Percentiles rank a stretch among this genome's conserved stretches.
These are phyloP conservation scores for Penicillium hesseltinei DNA, from an alignment of 2,329 filamentous ascomycete genomes.

Conservation along the genomic window DNA sequence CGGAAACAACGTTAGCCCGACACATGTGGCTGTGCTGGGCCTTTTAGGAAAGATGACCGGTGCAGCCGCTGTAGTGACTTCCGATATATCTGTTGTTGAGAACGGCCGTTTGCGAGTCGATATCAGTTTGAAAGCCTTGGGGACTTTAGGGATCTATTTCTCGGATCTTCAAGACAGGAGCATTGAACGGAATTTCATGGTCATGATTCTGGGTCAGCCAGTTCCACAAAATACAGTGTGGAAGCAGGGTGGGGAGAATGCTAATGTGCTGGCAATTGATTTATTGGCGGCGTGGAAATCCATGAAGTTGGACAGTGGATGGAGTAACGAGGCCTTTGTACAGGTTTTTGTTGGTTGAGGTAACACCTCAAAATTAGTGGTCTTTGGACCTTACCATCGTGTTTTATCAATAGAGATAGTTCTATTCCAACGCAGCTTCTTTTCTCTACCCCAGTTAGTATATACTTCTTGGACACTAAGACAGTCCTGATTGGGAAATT, in stretches of 20 bases:
- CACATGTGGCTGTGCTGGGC: conserved; percentile 66
- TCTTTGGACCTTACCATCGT: background rate
- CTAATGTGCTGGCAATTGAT: conserved; percentile 72
- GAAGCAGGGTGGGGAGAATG: conserved; percentile 45
- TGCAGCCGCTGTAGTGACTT: conserved; percentile 69
- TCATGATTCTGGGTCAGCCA: conserved; percentile 68
- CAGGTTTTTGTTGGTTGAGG: conserved; percentile 54
- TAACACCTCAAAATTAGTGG: background rate
- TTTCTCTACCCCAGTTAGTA: too few relatives aligned
- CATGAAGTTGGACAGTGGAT: conserved; percentile 66
- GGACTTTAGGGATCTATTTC: conserved; percentile 69
- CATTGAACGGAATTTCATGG: conserved; percentile 66
- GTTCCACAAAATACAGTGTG: conserved; percentile 67
- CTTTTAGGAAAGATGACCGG: conserved; percentile 88
- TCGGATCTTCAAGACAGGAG: conserved; percentile 63
- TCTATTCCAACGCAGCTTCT: background rate
- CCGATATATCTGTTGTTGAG: conserved; percentile 56
- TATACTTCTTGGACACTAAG: background rate
- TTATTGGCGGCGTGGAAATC: conserved; percentile 73
- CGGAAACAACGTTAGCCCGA: conserved; percentile 31
- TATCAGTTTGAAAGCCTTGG: conserved; percentile 75
- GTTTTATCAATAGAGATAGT: background rate
- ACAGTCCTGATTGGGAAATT: background rate
- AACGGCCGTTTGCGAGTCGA: conserved; percentile 64
- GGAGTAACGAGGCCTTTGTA: conserved; percentile 76